These are phyloP conservation scores for Inonotus obliquus DNA, from an alignment of 1,284 basidiomycete species.

Conservation along the genomic window DNA sequence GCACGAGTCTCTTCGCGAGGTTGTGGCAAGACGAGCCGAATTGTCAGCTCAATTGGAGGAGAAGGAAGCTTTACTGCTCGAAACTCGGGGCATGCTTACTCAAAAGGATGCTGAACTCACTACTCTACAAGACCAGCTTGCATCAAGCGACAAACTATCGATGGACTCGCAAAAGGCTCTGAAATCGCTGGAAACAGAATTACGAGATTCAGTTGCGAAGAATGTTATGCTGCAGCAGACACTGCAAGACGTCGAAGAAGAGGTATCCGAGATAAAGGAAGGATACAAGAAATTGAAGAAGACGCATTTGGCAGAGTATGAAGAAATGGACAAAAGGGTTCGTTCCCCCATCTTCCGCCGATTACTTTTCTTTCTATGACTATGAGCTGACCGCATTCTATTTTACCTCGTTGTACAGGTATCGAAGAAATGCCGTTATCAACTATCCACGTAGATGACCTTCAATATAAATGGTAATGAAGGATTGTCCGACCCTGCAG, in stretches of 20 bases:
- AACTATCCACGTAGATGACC: background rate
- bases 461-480: background rate
- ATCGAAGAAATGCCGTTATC: background rate
- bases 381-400: background rate
- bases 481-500: background rate
- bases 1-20: background rate
- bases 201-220: background rate
- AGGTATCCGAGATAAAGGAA: background rate
- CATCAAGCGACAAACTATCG: background rate
- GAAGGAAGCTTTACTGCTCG: background rate
- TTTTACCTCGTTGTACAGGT: background rate
- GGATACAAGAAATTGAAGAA: conserved; percentile 2
- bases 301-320: background rate
- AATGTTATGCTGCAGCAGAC: background rate
- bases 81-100: background rate
- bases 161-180: background rate
- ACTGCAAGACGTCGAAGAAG: conserved; percentile 9
- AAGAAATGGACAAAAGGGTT: conserved; percentile 10
- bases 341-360: background rate
- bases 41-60: background rate
- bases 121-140: background rate
- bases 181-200: background rate
- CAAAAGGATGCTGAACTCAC: background rate
- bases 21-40: background rate
- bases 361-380: background rate